These are phyloP conservation scores for Citrus glauca DNA, from an alignment of 345 rosid genomes.

Conservation along the genomic window DNA sequence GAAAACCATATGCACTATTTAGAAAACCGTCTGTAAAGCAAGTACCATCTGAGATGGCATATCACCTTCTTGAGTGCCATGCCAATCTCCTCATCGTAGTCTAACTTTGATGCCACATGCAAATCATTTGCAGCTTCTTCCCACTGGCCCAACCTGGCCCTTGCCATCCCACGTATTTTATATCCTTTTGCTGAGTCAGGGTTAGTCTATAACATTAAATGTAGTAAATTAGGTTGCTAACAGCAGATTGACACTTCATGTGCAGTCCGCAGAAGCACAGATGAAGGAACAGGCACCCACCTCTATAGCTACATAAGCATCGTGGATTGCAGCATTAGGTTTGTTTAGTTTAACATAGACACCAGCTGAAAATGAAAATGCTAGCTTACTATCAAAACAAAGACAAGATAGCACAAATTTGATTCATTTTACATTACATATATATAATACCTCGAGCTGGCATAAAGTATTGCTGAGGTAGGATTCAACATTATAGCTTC, in stretches of 20 bases:
- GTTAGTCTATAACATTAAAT: slow-evolving; percentile 50
- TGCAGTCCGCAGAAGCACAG: neutral
- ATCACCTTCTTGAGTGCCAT: slow-evolving; percentile 64
- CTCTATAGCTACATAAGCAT: slow-evolving; percentile 71
- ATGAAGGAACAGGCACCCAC: slow-evolving; percentile 28
- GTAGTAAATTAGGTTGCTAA: neutral
- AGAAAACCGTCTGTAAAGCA: neutral
- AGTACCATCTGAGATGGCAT: neutral
- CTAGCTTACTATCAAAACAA: neutral
- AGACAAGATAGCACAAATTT: neutral
- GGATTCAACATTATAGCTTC: slow-evolving; percentile 76
- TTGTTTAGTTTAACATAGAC: slow-evolving; percentile 58
- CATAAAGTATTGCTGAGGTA: slow-evolving; percentile 70
- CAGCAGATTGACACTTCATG: neutral
- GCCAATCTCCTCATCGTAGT: slow-evolving; percentile 79
- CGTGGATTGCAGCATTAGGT: slow-evolving; percentile 80
- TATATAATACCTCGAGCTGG: slow-evolving; percentile 58
- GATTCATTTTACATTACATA: neutral
- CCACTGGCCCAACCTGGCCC: slow-evolving; percentile 73
- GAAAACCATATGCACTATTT: slow-evolving; percentile 8
- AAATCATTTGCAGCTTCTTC: slow-evolving; percentile 78
- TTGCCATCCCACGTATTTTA: slow-evolving; percentile 82
- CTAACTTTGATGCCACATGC: slow-evolving; percentile 75
- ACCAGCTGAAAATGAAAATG: slow-evolving; percentile 43
- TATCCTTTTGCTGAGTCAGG: slow-evolving; percentile 88